Evolutionary conservation across 2,329 filamentous ascomycete genomes (phyloP), one percentile per base, ranked within the genome.

Genomic region (Thielaviopsis populi): DNA sequence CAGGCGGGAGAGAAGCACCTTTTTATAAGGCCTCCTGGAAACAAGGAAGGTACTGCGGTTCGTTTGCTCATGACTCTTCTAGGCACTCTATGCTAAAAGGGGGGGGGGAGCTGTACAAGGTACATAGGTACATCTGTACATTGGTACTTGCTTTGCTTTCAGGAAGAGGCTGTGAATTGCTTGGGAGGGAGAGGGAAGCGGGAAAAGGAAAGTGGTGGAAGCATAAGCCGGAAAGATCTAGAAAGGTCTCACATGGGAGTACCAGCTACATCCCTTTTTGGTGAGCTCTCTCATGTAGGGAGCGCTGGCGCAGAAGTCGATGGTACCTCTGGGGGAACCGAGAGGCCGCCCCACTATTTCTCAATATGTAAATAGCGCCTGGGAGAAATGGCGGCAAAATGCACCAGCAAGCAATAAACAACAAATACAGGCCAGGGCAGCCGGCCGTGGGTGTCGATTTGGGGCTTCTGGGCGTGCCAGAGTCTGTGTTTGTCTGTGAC

Each of bases 41-140:
- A 67, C 67, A 67, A 69, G 68, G 68, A 68, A 69, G 67, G 66
- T 56, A 41, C 8, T 1, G 22, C 58, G 58, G 40, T n/a, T 60
- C 37, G 40, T 60, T 60, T 60, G 40, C 37, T 42, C 19, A 33
- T n/a, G 50, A 54, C 50, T 50, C 15, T 22, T n/a, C 17, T 19
- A 10, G 24, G n/a, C n/a, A 33, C 30, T 33, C 53, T 37, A 56
- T 17, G 15, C 53, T 37, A 56, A 27, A 8, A 22, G 27, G 53
- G 30, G n/a, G 53, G 30, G n/a, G 30, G 27, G 24, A 27, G 46
- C 46, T 56, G 53, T 33, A 33, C 27, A 33, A 17, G 13, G 24
- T 54, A 54, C 27, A 11, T 54, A 17, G 22, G 22, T 8, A 17
- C n/a, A 19, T 33, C 10, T 5, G 27, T 56, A 37, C 53, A 30